Evolutionary conservation across 805 yeast genomes (phyloP).

Genomic region (Monosporozyma yasuniensis): DNA sequence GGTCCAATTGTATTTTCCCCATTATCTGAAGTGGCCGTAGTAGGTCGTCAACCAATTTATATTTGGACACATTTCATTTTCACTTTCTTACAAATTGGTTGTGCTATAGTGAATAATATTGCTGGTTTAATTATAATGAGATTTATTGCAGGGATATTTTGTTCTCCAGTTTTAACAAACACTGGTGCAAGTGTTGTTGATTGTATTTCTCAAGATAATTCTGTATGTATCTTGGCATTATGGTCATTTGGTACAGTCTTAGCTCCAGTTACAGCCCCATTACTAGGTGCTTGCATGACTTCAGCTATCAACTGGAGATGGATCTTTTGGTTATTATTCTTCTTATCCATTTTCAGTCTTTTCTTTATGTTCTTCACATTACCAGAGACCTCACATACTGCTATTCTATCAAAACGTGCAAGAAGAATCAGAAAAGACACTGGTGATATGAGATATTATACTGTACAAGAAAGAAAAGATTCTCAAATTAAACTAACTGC

Average conservation of each 20-base stretch:
- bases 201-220: constrained; percentile 18
- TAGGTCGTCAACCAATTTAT: constrained; percentile 46
- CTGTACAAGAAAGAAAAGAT: not conserved
- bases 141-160: constrained; percentile 44
- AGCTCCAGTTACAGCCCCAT: not conserved
- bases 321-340: not conserved
- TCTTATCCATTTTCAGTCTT: not conserved
- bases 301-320: not conserved
- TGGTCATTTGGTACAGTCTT: not conserved
- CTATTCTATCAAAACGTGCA: not conserved
- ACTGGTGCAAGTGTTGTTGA: constrained; percentile 52
- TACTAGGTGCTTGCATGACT: not conserved
- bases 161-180: constrained; percentile 46
- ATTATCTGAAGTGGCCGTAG: constrained; percentile 41
- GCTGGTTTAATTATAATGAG: constrained; percentile 42
- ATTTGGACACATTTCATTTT: constrained; percentile 38
- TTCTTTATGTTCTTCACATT: not conserved
- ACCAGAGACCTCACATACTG: not conserved
- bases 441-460: not conserved
- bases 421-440: not conserved
- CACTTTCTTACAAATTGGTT: constrained; percentile 44
- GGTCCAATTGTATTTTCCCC: constrained; percentile 54
- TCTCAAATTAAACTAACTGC: not conserved
- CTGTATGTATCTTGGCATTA: not conserved
- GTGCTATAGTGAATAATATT: constrained; percentile 41